Percentiles rank a stretch among this genome's conserved stretches.
Evolutionary conservation across 2,329 filamentous ascomycete species (phyloP).

Genomic region (Pseudophaeomoniella oleicola): DNA sequence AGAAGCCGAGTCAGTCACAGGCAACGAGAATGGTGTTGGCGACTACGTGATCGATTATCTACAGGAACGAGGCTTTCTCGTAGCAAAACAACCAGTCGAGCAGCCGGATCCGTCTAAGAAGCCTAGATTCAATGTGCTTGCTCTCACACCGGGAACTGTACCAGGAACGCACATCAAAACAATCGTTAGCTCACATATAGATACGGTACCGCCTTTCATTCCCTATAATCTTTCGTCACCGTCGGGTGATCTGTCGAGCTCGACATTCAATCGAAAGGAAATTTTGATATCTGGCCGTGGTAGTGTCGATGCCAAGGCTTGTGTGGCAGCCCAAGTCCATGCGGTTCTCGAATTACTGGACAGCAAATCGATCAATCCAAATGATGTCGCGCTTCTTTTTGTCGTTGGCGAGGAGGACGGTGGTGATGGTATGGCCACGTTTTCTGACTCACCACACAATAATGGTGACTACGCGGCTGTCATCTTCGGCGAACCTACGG

Average conservation of each 20-base stretch:
- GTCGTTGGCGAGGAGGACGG: conserved; percentile 70
- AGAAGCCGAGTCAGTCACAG: conserved; percentile 56
- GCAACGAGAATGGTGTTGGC: conserved; percentile 54
- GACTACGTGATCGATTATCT: conserved; percentile 56
- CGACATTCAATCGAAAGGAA: conserved; percentile 11
- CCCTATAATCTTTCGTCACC: conserved; percentile 28
- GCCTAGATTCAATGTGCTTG: conserved; percentile 61
- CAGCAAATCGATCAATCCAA: conserved; percentile 11
- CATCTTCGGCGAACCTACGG: conserved; percentile 89
- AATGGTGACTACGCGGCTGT: conserved; percentile 47
- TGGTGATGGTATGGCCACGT: conserved; percentile 63
- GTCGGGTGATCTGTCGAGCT: conserved; percentile 24
- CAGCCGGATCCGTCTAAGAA: conserved; percentile 14
- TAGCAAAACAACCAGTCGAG: conserved; percentile 40
- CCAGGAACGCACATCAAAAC: conserved; percentile 17
- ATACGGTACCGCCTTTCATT: conserved; percentile 43
- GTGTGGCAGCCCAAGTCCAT: conserved; percentile 28
- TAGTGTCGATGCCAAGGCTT: conserved; percentile 31
- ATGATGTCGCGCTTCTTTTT: conserved; percentile 36
- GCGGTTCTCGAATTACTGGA: conserved; percentile 31
- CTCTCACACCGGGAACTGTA: conserved; percentile 31
- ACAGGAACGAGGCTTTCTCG: conserved; percentile 41
- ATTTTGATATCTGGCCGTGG: conserved; percentile 28
- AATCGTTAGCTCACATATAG: conserved; percentile 59
- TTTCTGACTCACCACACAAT: conserved; percentile 32